Base-by-base conservation (phyloP, 768 basidiomycete species). In the Coprinopsis cinerea region DNA sequence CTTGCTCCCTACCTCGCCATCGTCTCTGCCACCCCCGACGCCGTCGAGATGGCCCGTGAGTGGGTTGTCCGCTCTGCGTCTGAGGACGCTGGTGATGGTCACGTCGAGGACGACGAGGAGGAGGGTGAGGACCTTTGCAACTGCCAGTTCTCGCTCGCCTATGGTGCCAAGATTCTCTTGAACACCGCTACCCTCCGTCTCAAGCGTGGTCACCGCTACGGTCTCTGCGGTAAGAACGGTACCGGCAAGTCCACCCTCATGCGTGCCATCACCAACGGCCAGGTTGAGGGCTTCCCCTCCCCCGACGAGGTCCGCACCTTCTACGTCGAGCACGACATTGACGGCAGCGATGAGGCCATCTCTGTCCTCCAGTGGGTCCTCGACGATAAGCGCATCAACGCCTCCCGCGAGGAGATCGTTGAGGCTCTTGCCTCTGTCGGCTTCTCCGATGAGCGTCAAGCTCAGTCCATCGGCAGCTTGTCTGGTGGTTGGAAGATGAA, bases 401-500 rank as follows among this genome's bases (percentile, higher is more conserved):
- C 81, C 18, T 52, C 57, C 52, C 72, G 83, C 66, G 72, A 78
- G 53, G 93, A 96, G 65, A 66, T 86, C 65, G 67, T 88, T 43
- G 79, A 83, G 66, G 89, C 88, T 47, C 84, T 97, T 49, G 81
- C 84, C 18, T 87, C 90, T 44, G 94, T 96, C 63, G 94, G 94
- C 55, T 97, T 97, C 81, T 81, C 71, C 55, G 88, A 85, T 53
- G 88, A 84, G 60, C 85, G 93, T 56, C 94, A 96, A 72, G 74
- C 71, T 56, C 77, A 88, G 54, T 71, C 91, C 34, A 96, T 96
- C 57, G 91, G 93, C 56, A 83, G 83, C 51, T 75, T 97, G 34
- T 97, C 94, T 37, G 94, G 94, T 81, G 94, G 94, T 76, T 96
- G 94, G 94, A 97, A 97, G 81, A 97, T 97, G 94, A 97, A 96